phyloP scores from a whole-genome alignment of 163 green algal genomes.

The Prototheca cutis region DNA sequence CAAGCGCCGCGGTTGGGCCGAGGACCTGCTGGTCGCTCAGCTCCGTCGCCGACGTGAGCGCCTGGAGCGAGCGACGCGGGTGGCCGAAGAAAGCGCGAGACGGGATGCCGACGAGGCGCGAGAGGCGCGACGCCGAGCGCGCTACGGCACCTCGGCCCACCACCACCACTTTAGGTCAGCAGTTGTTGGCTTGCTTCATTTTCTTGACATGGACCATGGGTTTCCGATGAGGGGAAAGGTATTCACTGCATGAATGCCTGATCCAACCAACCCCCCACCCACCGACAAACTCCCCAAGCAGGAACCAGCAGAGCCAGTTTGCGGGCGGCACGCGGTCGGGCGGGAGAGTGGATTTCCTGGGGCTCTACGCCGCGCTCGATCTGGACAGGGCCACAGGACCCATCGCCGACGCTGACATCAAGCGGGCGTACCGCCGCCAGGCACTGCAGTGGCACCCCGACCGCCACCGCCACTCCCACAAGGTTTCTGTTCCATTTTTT shows the following conservation, averaged over 20 bases:
- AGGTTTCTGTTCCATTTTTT: not conserved
- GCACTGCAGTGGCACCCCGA: constrained; percentile 56
- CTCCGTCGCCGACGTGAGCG: constrained; percentile 16
- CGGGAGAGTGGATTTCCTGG: constrained; percentile 41
- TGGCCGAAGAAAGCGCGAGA: constrained; percentile 2
- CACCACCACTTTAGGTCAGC: too few species aligned
- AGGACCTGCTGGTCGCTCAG: constrained; percentile 37
- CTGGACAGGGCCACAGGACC: too few species aligned
- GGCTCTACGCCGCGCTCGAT: constrained; percentile 49
- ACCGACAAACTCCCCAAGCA: constrained; percentile 2
- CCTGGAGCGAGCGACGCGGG: constrained; percentile 3
- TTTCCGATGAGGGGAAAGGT: not conserved
- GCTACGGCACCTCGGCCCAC: constrained; percentile 16
- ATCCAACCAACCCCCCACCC: not conserved
- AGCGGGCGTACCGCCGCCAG: constrained; percentile 45
- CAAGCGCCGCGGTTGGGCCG: constrained; percentile 31
- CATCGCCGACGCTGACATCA: constrained; percentile 42
- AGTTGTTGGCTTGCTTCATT: too few species aligned
- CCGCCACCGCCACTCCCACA: not conserved
- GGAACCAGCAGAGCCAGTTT: not conserved
- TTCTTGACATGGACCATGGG: too few species aligned
- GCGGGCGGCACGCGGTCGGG: not conserved
- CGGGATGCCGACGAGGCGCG: constrained; percentile 15
- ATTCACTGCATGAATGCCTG: not conserved
- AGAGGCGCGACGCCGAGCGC: constrained; percentile 14